Conservation (phyloP, 2,329 filamentous ascomycete genomes). For the Penicillium sp. region DNA sequence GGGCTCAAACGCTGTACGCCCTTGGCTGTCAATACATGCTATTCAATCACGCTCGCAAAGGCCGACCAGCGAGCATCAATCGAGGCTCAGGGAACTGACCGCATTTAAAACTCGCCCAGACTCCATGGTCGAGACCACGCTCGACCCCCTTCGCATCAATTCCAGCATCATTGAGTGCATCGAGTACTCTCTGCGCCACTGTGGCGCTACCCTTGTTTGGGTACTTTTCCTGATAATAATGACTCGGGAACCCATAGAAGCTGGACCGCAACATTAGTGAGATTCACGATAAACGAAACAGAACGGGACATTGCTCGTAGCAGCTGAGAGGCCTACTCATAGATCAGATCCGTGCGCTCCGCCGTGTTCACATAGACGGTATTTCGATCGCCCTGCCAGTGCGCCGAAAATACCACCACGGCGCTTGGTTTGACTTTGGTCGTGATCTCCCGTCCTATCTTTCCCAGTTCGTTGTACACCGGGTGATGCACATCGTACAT, state of each 20-base stretch:
- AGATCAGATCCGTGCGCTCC: slow-evolving; percentile 60
- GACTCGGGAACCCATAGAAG: slow-evolving; percentile 65
- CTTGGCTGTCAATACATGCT: too few relatives aligned
- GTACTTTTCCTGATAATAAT: slow-evolving; percentile 63
- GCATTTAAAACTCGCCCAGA: slow-evolving; percentile 62
- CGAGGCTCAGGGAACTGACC: slow-evolving; percentile 31
- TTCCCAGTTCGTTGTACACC: slow-evolving; percentile 58
- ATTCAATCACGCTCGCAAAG: background rate
- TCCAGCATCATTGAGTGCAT: slow-evolving; percentile 49
- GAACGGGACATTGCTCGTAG: background rate
- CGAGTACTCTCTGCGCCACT: slow-evolving; percentile 55
- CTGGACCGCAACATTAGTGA: slow-evolving; percentile 25
- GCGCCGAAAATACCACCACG: slow-evolving; percentile 69
- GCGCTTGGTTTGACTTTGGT: slow-evolving; percentile 63
- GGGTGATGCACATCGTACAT: slow-evolving; percentile 65
- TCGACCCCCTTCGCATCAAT: slow-evolving; percentile 56
- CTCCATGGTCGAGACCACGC: slow-evolving; percentile 67
- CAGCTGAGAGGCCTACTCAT: slow-evolving; percentile 48
- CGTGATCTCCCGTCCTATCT: slow-evolving; percentile 65
- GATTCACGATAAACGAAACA: background rate
- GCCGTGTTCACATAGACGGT: slow-evolving; percentile 61
- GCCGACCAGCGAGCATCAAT: background rate
- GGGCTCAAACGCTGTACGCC: slow-evolving; percentile 53
- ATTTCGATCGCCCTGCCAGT: slow-evolving; percentile 59
- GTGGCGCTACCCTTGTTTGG: slow-evolving; percentile 57